Evolutionary conservation across 352 stramenopile genomes (phyloP), one percentile per base, ranked within the genome.

Genomic region (Elongisporangium undulatum): DNA sequence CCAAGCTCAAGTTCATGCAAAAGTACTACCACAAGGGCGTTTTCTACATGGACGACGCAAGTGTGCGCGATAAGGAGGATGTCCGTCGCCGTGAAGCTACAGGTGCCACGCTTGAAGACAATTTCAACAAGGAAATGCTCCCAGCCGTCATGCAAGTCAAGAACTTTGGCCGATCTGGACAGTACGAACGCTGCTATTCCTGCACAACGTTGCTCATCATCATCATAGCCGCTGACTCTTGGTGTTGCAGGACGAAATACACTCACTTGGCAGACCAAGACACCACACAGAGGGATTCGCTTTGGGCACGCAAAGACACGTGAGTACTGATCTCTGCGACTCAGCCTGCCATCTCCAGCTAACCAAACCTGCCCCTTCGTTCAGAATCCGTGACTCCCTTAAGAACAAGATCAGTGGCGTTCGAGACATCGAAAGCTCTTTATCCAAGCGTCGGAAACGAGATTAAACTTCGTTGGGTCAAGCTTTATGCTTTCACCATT

Each of bases 21-120:
- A 98, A 98, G 58, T 99, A 99, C 68, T 98, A 99, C 73, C 97
- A 99, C 77, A 97, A 98, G 66, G 97, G 97, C 48, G 96, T 94
- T 0, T 99, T 99, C 60, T 99, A 98, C 68, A 96, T 99, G 80
- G 96, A 98, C 62, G 93, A 98, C 17, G 76, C 93, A 45, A 98
- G 94, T 56, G 74, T 97, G 21, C 67, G 79, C 45, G 79, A 87
- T 20, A 88, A 95, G 57, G 68, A 92, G 61, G 95, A 98, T 67
- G 90, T 98, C 21, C 92, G 95, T 24, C 86, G 90, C 52, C 88
- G 90, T 41, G 96, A 98, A 62, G 90, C 91, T 3, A 82, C 73
- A 8, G 93, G 84, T 0, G 90, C 91, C 12, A 98, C 93, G 13
- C 75, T 96, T 12, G 89, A 97, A 54, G 94, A 98, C 72, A 98